These are phyloP conservation scores for Daldinia bambusicola DNA, from an alignment of 495 filamentous ascomycete species.

Conservation along the genomic window DNA sequence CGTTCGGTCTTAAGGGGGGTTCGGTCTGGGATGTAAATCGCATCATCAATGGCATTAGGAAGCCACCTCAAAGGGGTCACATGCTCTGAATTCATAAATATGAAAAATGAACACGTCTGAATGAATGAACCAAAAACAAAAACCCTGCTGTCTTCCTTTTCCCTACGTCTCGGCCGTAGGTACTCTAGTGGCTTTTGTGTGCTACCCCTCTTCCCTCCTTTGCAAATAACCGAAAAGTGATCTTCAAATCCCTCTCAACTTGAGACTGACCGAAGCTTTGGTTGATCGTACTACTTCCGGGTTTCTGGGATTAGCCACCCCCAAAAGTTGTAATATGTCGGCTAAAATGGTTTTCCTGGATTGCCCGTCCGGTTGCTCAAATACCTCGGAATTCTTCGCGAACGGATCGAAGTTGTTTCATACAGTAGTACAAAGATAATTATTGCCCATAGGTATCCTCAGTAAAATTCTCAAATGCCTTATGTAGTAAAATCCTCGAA, in stretches of 20 bases:
- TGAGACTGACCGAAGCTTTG: not conserved
- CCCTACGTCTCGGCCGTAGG: not conserved
- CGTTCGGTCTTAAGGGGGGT: constrained; percentile 57
- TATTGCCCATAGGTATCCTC: too few species aligned
- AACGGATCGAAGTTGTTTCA: not conserved
- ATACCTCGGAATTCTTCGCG: not conserved
- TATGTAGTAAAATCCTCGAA: not conserved
- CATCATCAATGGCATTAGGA: constrained; percentile 49
- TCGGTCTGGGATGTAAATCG: constrained; percentile 60
- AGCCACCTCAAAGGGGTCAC: constrained; percentile 36
- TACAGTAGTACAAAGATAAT: not conserved
- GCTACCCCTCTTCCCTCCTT: too few species aligned
- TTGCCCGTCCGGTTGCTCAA: not conserved
- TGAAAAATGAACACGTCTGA: constrained; percentile 43
- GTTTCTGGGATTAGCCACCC: not conserved
- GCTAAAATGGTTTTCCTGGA: not conserved
- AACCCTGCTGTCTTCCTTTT: too few species aligned
- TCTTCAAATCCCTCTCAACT: not conserved
- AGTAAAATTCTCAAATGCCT: not conserved
- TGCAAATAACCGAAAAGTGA: not conserved
- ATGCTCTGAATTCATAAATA: constrained; percentile 44
- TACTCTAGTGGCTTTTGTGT: constrained; percentile 17
- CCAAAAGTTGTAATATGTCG: not conserved
- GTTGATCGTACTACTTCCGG: not conserved
- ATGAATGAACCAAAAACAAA: constrained; percentile 32